Evolutionary conservation across 305 asterid species (phyloP), one percentile per base, ranked within the genome.

Genomic region (Fraxinus floribunda): DNA sequence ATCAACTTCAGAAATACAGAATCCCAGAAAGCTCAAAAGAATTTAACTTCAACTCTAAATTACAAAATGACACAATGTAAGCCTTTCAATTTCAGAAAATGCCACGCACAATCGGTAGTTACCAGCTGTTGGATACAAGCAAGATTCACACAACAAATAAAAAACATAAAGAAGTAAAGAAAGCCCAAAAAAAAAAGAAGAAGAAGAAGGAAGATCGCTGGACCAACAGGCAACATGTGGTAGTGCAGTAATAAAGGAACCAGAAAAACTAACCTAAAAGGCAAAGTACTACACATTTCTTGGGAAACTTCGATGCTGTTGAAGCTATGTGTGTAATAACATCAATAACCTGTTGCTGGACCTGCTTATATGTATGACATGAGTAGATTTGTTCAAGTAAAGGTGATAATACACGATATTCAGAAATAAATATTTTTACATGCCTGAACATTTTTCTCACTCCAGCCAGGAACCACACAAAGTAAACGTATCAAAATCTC

Each of bases 361-460:
- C 99, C 99, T 97, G 98, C 85, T 77, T 84, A 77, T 24, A 75
- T 82, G 83, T 52, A 83, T 39, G 82, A 76, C 72, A 84, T 84
- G 82, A 86, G 79, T 35, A 79, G 38, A 64, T 79, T 57, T 55
- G 84, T 80, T 73, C 84, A 82, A 38, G 83, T 46, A 49, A 44
- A 38, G 72, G 46, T 44, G 66, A 79, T 18, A 78, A 30, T 77
- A n/a, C 73, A 82, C 74, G 20, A 77, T 9, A 78, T 15, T 52
- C 36, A 79, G 30, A 83, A 79, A 68, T 76, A 22, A 81, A 76
- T 39, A 52, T 64, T 77, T 26, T n/a, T 24, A 71, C 35, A 71
- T 87, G 94, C 99, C 99, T 95, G 98, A 84, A 97, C 98, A 93
- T 97, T 97, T 91, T 97, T 97, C 89, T 97, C 98, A 77, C 89